These are phyloP conservation scores for Mucuna pruriens DNA, from an alignment of 306 rosid genomes.

Conservation along the genomic window DNA sequence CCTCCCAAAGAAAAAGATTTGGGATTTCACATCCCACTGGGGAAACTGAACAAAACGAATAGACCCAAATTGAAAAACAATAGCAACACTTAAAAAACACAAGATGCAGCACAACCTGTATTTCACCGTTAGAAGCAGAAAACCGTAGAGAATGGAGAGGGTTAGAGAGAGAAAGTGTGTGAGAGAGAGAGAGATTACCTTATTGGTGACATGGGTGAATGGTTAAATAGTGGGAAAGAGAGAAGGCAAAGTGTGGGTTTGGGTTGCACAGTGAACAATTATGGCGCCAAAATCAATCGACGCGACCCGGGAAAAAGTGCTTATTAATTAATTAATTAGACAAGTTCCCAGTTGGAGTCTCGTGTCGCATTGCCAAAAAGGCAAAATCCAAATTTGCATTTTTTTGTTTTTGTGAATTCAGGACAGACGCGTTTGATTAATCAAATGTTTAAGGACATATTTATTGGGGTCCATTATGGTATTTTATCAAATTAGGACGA, in stretches of 20 bases:
- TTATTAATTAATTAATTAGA: no score
- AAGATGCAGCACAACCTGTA: neutral
- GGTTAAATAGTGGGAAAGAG: neutral
- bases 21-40: neutral
- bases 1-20: neutral
- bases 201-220: neutral
- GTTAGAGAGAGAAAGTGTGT: neutral
- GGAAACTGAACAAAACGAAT: neutral
- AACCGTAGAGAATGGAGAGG: neutral
- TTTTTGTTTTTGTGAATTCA: no score
- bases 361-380: no score
- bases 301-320: neutral
- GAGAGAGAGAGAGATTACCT: neutral
- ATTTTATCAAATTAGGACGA: no score
- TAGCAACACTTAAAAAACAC: neutral
- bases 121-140: neutral
- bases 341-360: no score
- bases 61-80: neutral
- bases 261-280: neutral
- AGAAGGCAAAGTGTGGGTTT: neutral
- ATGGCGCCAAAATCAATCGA: constrained; percentile 14
- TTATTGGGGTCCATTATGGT: no score
- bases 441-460: no score
- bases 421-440: no score
- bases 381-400: no score